Evolutionary conservation across 495 filamentous ascomycete species (phyloP).

Genomic region (Chaetomidium leptoderma): DNA sequence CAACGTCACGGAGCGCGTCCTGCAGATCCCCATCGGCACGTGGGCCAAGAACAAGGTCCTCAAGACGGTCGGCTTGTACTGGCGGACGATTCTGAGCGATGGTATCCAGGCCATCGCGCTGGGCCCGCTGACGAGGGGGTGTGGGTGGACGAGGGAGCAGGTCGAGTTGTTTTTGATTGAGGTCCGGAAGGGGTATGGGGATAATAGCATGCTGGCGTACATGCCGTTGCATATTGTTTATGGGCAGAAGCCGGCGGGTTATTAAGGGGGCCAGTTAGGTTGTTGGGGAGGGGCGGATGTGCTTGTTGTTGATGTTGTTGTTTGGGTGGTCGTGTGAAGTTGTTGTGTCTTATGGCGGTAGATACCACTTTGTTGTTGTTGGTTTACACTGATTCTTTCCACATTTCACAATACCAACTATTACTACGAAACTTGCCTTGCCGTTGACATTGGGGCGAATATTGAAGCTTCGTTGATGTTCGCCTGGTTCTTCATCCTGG

Average conservation of each 20-base stretch:
- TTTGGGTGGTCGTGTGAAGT: too few species aligned
- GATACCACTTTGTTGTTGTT: too few species aligned
- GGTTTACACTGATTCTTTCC: too few species aligned
- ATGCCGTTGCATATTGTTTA: constrained; percentile 51
- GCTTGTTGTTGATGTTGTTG: too few species aligned
- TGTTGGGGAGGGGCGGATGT: not conserved
- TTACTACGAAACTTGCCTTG: too few species aligned
- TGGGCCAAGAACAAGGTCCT: constrained; percentile 62
- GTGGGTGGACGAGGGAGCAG: constrained; percentile 45
- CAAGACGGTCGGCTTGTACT: constrained; percentile 59
- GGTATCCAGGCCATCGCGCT: constrained; percentile 60
- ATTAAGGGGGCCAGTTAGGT: not conserved
- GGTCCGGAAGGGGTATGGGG: constrained; percentile 45
- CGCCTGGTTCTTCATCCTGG: too few species aligned
- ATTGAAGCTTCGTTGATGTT: too few species aligned
- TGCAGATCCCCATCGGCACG: constrained; percentile 62
- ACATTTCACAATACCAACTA: too few species aligned
- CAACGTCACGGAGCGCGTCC: constrained; percentile 54
- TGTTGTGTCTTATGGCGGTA: too few species aligned
- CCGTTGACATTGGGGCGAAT: too few species aligned
- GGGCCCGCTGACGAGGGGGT: constrained; percentile 56
- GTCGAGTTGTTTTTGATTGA: constrained; percentile 46
- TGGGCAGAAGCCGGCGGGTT: constrained; percentile 42
- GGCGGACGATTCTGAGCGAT: constrained; percentile 54
- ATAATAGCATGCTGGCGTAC: constrained; percentile 41